Evolutionary conservation across 148 eudicot genomes (phyloP), one percentile per base, ranked within the genome.

Genomic region (Gaultheria prostrata): DNA sequence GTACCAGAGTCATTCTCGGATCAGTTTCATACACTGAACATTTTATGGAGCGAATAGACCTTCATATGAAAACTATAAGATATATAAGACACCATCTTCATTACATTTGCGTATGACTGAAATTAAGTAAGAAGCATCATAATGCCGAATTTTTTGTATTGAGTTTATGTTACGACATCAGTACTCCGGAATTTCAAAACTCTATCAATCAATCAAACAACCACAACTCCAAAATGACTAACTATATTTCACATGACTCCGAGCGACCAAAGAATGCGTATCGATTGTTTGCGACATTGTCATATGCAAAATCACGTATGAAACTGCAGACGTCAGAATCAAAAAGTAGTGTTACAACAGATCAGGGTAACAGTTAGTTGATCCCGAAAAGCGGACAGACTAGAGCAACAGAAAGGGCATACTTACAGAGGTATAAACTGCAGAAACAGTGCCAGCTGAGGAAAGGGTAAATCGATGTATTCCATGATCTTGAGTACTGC

Each of bases 401-500:
- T 8, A 15, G 24, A 51, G 10, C 30, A 73, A 67, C 20, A 49
- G 30, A 81, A 32, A 12, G 80, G 39, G 50, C 28, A 21, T 75
- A 81, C 93, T 91, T 81, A 91, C 99, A 93, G 81, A 48, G 99
- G 99, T 18, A 95, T 89, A 76, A 97, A 90, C 45, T 90, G 92
- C 24, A 97, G 87, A 80, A 95, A 93, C 82, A 97, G 91, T 4
- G 98, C 98, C 77, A 97, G 85, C 84, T 93, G 99, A 7, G 98
- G 98, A 59, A 92, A 97, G 75, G 99, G 99, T 79, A 95, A 88
- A 86, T 97, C 78, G 74, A 97, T 91, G 92, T 93, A 95, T 76
- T 97, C 95, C 99, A 97, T 97, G 80, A 97, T 95, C 97, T 93
- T 97, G 77, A 95, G 77, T 30, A 97, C 99, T 82, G 99, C 99